A percentile compares a stretch with the other conserved stretches of the same genome.
These are phyloP conservation scores for Cinnamomum micranthum DNA, from an alignment of 164 flowering plant genomes.

Conservation along the genomic window DNA sequence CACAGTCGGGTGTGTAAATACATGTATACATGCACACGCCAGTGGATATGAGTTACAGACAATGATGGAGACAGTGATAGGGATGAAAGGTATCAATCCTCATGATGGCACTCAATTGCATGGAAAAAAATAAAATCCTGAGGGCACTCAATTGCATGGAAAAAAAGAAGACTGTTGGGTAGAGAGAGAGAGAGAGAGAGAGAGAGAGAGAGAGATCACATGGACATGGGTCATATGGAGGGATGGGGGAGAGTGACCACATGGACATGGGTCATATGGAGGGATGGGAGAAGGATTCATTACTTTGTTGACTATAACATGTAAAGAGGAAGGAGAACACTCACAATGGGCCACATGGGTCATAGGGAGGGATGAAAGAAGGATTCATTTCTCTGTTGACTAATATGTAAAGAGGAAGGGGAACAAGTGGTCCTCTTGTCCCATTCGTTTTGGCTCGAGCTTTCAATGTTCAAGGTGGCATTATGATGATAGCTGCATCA, in stretches of 20 bases:
- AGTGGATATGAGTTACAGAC: background rate
- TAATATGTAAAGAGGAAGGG: background rate
- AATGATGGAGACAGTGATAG: background rate
- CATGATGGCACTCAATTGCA: conserved; percentile 6
- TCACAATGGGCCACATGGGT: no score
- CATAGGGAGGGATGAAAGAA: background rate
- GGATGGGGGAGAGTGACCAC: no score
- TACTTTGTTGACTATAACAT: no score
- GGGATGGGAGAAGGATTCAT: no score
- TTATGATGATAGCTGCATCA: background rate
- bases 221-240: no score
- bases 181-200: background rate
- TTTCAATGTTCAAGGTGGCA: conserved; percentile 2
- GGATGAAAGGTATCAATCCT: background rate
- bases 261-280: no score
- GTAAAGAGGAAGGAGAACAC: no score
- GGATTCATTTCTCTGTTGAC: conserved; percentile 6
- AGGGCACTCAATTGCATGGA: no score
- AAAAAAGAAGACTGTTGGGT: background rate
- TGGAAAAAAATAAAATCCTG: background rate
- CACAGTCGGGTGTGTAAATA: no score
- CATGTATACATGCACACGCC: background rate
- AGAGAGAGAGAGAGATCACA: no score
- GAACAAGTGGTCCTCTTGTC: background rate
- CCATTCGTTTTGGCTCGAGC: conserved; percentile 4